Conservation (phyloP, 2,329 filamentous ascomycete genomes). For the Didymella sp. region DNA sequence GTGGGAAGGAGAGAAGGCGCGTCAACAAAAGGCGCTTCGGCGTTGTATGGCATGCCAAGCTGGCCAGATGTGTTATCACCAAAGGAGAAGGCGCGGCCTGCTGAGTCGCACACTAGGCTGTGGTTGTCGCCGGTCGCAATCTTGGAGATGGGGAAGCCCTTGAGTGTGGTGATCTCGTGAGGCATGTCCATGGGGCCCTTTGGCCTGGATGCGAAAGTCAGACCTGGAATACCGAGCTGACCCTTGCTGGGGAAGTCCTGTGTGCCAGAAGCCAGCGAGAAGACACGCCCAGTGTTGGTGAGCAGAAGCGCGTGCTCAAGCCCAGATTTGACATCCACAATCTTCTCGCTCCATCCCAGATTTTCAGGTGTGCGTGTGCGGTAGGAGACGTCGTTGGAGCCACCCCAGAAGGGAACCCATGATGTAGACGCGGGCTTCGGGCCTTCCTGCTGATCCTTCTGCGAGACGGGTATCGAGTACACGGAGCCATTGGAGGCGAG, state of each 20-base stretch:
- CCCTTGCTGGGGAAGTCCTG: conserved; percentile 80
- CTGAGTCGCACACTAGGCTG: conserved; percentile 76
- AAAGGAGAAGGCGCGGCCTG: conserved; percentile 82
- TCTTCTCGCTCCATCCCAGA: conserved; percentile 72
- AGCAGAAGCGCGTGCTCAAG: conserved; percentile 86
- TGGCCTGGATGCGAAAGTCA: conserved; percentile 81
- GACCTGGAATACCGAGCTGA: conserved; percentile 83
- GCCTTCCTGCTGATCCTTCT: conserved; percentile 71
- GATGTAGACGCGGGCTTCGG: conserved; percentile 68
- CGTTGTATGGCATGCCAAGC: conserved; percentile 77
- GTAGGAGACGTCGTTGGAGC: conserved; percentile 69
- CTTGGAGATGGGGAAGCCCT: conserved; percentile 72
- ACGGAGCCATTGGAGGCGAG: conserved; percentile 77
- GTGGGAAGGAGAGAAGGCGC: conserved; percentile 74
- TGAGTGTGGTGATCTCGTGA: conserved; percentile 77
- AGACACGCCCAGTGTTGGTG: conserved; percentile 84
- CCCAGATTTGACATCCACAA: conserved; percentile 77
- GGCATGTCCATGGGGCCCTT: conserved; percentile 79
- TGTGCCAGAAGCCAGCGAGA: conserved; percentile 82
- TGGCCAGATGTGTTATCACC: conserved; percentile 94
- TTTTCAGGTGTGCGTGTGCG: conserved; percentile 71
- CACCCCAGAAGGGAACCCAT: conserved; percentile 79
- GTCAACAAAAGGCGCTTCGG: conserved; percentile 68
- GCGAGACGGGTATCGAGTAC: conserved; percentile 82
- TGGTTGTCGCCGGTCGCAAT: conserved; percentile 89